These are phyloP conservation scores for Wickerhamomyces strasburgensis DNA, from an alignment of 805 yeast species.

Conservation along the genomic window DNA sequence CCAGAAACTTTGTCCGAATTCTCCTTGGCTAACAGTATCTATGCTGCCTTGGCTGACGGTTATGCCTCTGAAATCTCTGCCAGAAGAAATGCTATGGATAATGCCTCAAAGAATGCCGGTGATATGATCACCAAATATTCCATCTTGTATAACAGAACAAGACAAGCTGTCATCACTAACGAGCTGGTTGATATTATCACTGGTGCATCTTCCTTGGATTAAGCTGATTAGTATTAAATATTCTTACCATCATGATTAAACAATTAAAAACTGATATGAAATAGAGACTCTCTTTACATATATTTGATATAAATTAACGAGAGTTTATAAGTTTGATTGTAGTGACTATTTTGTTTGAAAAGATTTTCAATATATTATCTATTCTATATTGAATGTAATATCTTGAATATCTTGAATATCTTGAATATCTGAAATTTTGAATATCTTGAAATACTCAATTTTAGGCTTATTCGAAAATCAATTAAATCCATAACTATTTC, in stretches of 20 bases:
- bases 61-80: conserved; percentile 97
- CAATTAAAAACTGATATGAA: neutral
- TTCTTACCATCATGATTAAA: neutral
- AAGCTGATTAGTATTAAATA: conserved; percentile 23
- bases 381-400: no score
- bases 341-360: no score
- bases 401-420: no score
- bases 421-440: no score
- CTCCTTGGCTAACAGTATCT: conserved; percentile 83
- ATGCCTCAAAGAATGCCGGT: conserved; percentile 99
- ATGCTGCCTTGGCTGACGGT: conserved; percentile 94
- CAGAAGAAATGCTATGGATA: conserved; percentile 99
- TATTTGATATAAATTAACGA: no score
- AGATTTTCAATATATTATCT: no score
- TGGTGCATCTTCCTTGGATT: conserved; percentile 98
- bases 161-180: conserved; percentile 99
- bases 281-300: no score
- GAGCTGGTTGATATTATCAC: conserved; percentile 99
- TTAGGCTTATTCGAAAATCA: no score
- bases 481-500: no score
- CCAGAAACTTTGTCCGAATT: conserved; percentile 78
- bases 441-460: no score
- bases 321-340: no score
- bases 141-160: conserved; percentile 97
- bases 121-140: conserved; percentile 97